These are phyloP conservation scores for Vitis vinifera DNA, from an alignment of 164 flowering plant species.

Conservation along the genomic window DNA sequence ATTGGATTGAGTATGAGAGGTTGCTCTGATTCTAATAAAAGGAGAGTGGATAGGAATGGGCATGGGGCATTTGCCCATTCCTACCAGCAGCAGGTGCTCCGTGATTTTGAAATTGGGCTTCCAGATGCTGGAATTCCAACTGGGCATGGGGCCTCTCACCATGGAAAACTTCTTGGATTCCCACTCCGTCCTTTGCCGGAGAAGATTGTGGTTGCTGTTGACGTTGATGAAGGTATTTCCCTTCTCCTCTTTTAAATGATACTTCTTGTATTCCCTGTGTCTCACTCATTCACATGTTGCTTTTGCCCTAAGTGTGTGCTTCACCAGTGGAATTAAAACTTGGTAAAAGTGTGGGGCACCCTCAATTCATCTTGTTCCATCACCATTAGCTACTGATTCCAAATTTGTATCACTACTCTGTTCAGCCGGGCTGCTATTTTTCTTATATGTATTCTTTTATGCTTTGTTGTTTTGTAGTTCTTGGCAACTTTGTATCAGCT, in stretches of 20 bases:
- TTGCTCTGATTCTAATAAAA: slow-evolving; percentile 22
- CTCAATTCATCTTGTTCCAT: not conserved
- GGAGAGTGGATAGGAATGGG: no score
- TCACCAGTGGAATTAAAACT: not conserved
- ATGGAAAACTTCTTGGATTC: slow-evolving; percentile 39
- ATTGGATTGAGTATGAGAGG: slow-evolving; percentile 25
- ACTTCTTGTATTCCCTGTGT: not conserved
- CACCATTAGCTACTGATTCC: not conserved
- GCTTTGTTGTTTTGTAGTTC: slow-evolving; percentile 46
- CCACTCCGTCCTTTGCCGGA: slow-evolving; percentile 26
- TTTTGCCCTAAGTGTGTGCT: not conserved
- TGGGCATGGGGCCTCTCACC: slow-evolving; percentile 22
- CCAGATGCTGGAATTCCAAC: slow-evolving; percentile 10
- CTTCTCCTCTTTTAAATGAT: not conserved
- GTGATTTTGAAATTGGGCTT: slow-evolving; percentile 30
- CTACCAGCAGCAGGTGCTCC: slow-evolving; percentile 31
- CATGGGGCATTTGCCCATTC: not conserved
- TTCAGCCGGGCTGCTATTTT: not conserved
- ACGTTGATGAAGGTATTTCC: slow-evolving; percentile 78
- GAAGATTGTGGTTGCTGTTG: slow-evolving; percentile 79
- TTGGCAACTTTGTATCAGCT: slow-evolving; percentile 88
- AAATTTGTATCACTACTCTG: not conserved
- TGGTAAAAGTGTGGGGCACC: no score
- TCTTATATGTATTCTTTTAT: slow-evolving; percentile 1
- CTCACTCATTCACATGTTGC: no score